Base-by-base conservation (phyloP, 352 stramenopile genomes). In the Globisporangium rhizosaccharum region DNA sequence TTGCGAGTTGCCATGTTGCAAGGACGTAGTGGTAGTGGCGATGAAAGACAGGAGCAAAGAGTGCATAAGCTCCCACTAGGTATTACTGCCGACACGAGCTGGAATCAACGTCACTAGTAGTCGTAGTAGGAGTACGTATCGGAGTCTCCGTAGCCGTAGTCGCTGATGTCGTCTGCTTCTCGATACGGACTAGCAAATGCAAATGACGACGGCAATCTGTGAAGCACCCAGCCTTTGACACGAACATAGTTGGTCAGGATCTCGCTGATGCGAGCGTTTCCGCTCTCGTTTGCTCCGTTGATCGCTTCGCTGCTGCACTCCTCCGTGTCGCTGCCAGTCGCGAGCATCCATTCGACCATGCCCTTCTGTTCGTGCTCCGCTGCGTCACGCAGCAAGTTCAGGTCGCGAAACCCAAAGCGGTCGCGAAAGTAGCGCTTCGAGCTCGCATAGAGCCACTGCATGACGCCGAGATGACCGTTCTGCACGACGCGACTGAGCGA, bases 401-500 rank as follows among this genome's bases (percentile, higher is more conserved):
- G 23, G 28, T 44, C 17, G 15, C 17, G 23, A 45, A 51, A 42
- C 23, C 25, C 37, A 25, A 57, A 49, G 52, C 39, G n/a, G 8
- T 53, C 33, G 25, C 18, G 4, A 20, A 37, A 41, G 54, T 39
- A 39, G 46, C 30, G n/a, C 39, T 9, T 9, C 28, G 25, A 57
- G 14, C 23, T 39, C 52, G 33, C 52, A 25, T n/a, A 57, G 20
- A 57, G 52, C 39, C 39, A 47, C 14, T 45, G 25, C 17, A 63
- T 23, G 14, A 26, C 20, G 1, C 37, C 49, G 15, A 63, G 50
- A 28, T 57, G 39, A 0, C 23, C 49, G 23, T 49, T 53, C 42
- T 57, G 44, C 11, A 8, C 30, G 4, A 36, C 30, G 3, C 30
- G 30, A 2, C 30, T 4, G 30, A 36, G 30, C 30, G 30, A 36